Base-by-base conservation (phyloP, 768 basidiomycete species). In the Trametes cubensis region DNA sequence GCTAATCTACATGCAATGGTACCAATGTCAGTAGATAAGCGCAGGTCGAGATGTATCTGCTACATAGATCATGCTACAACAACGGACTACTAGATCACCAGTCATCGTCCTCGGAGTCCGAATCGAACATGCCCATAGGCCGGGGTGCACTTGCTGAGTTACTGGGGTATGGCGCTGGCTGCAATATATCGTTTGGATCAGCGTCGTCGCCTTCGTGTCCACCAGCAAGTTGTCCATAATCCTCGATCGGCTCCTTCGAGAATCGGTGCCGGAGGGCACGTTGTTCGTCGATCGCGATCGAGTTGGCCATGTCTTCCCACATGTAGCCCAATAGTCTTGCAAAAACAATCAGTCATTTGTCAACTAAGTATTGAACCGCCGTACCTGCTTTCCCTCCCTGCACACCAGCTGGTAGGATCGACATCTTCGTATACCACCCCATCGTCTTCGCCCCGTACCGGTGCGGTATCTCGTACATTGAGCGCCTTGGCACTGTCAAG, bases 331-430 rank as follows among this genome's bases (percentile, higher is more conserved):
- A 21, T 4, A 70, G 42, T 44, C 69, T 70, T 44, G 15, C 20
- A 15, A n/a, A 23, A 4, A n/a, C 30, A 13, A 8, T 55, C 44
- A 59, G 17, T 23, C 23, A 3, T 25, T 21, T 28, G 6, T 8
- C 39, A 6, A 3, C 17, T 4, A 21, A 20, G 8, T 40, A 14
- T 7, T 4, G 28, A 6, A 4, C 1, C 3, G 4, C 44, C 66
- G 13, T 42, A 68, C 71, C 68, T 66, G 67, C 69, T 70, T 55
- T 72, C 71, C 46, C 59, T 69, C 6, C 71, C 71, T 17, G 69
- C 71, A 42, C 69, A 72, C 66, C 66, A 69, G 20, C 53, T 59
- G 6, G 48, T 49, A 2, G 45, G 45, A n/a, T 55, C 59, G 26
- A 60, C 34, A 7, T 58, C 55, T 52, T 58, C 53, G 39, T 63